A percentile compares a stretch with the other conserved stretches of the same genome.
Evolutionary conservation across 352 stramenopile genomes (phyloP).

Genomic region (Pythium phragmitis): DNA sequence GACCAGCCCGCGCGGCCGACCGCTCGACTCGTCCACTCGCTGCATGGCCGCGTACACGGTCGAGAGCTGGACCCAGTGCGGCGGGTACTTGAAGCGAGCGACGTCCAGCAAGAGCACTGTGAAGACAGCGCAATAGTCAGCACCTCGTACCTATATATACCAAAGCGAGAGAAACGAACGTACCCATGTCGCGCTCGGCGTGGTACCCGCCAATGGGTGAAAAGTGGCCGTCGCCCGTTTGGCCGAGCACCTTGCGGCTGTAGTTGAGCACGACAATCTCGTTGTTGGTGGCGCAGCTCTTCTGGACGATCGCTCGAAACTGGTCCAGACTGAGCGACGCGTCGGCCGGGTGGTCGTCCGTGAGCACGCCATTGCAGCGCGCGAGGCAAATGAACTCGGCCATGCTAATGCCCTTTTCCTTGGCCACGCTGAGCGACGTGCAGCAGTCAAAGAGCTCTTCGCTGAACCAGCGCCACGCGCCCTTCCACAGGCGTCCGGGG

Average conservation of each 20-base stretch:
- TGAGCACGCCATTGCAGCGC: constrained; percentile 31
- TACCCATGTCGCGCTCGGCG: constrained; percentile 74
- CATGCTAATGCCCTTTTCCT: constrained; percentile 73
- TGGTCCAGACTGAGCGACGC: constrained; percentile 51
- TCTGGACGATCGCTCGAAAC: constrained; percentile 69
- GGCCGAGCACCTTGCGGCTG: constrained; percentile 84
- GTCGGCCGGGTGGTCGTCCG: constrained; percentile 42
- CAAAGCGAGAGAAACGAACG: constrained; percentile 1
- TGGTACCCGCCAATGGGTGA: constrained; percentile 96
- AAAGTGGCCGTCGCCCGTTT: constrained; percentile 97
- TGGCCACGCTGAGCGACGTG: constrained; percentile 64
- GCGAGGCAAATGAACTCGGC: constrained; percentile 71
- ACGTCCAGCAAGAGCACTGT: constrained; percentile 95
- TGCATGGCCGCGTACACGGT: constrained; percentile 16
- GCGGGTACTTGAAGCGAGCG: constrained; percentile 95
- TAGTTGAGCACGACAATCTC: constrained; percentile 94
- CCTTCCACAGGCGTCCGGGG: constrained; percentile 74
- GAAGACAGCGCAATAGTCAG: constrained; percentile 12
- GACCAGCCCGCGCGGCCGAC: constrained; percentile 31
- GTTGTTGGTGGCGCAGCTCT: constrained; percentile 62
- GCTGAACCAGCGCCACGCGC: constrained; percentile 79
- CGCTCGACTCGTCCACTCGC: constrained; percentile 11
- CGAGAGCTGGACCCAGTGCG: constrained; percentile 31
- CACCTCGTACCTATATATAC: background rate
- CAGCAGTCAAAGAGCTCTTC: constrained; percentile 85